Evolutionary conservation across 1,139 yeast species (phyloP).

Genomic region (Spathaspora jeffriesii): DNA sequence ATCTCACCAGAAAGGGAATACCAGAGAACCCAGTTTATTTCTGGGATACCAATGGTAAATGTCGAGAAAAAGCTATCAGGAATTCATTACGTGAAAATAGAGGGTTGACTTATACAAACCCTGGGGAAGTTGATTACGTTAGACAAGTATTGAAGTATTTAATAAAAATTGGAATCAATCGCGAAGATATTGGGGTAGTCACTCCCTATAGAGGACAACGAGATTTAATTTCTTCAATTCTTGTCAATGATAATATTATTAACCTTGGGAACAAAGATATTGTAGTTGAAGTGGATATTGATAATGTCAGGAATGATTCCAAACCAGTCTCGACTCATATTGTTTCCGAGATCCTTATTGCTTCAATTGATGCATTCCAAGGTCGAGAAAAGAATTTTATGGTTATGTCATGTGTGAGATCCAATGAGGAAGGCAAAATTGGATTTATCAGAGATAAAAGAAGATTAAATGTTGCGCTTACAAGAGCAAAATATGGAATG

Average conservation of each 20-base stretch:
- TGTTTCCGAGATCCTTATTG: constrained; percentile 67
- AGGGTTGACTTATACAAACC: constrained; percentile 57
- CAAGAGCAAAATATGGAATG: constrained; percentile 62
- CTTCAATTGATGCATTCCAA: constrained; percentile 69
- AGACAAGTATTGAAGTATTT: constrained; percentile 47
- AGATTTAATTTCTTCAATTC: constrained; percentile 53
- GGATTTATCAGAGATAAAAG: constrained; percentile 61
- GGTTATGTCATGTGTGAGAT: constrained; percentile 62
- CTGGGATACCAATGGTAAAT: constrained; percentile 49
- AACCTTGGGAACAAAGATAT: constrained; percentile 56
- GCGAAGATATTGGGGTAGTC: constrained; percentile 60
- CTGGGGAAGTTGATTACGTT: constrained; percentile 51
- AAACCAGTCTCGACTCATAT: constrained; percentile 59
- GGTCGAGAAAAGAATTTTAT: constrained; percentile 65
- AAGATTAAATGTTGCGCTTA: constrained; percentile 62
- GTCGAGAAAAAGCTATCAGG: constrained; percentile 45
- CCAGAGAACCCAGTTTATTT: constrained; percentile 48
- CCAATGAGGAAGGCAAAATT: constrained; percentile 48
- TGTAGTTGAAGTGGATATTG: constrained; percentile 55
- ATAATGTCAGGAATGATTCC: constrained; percentile 49
- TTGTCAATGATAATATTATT: constrained; percentile 51
- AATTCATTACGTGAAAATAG: constrained; percentile 46
- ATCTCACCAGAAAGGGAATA: constrained; percentile 43
- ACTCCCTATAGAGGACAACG: constrained; percentile 78
- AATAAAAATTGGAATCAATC: constrained; percentile 51